Evolutionary conservation across 139 green algal genomes (phyloP).

Genomic region (Chlorella ohadii): DNA sequence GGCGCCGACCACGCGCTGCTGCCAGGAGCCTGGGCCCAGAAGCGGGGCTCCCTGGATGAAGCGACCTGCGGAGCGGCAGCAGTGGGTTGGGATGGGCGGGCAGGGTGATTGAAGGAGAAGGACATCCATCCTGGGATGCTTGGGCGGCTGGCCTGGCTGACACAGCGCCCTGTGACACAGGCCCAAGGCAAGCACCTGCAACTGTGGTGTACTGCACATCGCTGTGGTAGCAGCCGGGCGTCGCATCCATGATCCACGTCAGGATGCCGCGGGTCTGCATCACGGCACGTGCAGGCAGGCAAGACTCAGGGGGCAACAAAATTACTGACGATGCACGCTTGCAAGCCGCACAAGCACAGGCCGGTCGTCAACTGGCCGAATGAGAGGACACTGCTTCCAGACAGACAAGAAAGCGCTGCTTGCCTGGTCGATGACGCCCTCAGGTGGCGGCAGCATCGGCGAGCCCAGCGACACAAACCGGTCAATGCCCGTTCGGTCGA

Average conservation of each 20-base stretch:
- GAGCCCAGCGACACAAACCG: conserved; percentile 86
- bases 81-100: not conserved
- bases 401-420: not conserved
- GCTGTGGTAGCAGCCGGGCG: conserved; percentile 68
- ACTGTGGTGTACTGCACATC: conserved; percentile 89
- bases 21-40: conserved; percentile 36
- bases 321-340: no score
- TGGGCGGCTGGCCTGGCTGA: no score
- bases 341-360: no score
- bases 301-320: no score
- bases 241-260: conserved; percentile 69
- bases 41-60: conserved; percentile 75
- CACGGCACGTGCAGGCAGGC: not conserved
- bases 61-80: conserved; percentile 53
- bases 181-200: not conserved
- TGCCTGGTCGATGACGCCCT: conserved; percentile 86
- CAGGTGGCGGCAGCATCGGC: conserved; percentile 59
- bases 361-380: no score
- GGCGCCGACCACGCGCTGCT: conserved; percentile 68
- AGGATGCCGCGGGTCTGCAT: conserved; percentile 92
- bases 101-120: no score
- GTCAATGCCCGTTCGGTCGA: conserved; percentile 64
- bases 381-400: no score
- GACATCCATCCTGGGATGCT: not conserved
- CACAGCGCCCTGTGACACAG: no score